These are phyloP conservation scores for Candida pseudoglaebosa DNA, from an alignment of 805 yeast genomes.

Conservation along the genomic window DNA sequence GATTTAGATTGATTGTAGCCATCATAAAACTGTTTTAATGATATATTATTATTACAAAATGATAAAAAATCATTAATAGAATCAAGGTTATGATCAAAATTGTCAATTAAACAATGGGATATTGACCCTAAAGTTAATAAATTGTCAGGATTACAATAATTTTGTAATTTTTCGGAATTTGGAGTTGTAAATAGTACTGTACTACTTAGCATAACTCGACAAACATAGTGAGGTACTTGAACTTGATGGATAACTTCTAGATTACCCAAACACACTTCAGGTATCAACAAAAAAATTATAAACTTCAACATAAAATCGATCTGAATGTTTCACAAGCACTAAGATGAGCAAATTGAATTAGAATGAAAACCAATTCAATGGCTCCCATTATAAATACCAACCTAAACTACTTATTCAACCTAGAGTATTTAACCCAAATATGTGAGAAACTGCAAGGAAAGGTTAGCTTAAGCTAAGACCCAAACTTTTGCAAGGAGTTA, in stretches of 20 bases:
- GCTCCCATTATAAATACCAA: too few species aligned
- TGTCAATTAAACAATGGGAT: conserved; percentile 27
- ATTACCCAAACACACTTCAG: not conserved
- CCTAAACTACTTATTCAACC: too few species aligned
- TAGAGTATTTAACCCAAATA: too few species aligned
- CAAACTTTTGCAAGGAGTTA: too few species aligned
- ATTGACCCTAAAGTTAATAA: conserved; percentile 39
- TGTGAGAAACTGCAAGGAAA: too few species aligned
- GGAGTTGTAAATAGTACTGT: conserved; percentile 3
- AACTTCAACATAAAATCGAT: not conserved
- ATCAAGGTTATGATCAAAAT: conserved; percentile 11
- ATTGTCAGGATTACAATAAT: conserved; percentile 27
- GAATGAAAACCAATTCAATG: too few species aligned
- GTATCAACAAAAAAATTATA: not conserved
- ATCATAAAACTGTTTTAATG: conserved; percentile 21
- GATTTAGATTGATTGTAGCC: conserved; percentile 41
- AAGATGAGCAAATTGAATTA: too few species aligned
- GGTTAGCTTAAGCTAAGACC: too few species aligned
- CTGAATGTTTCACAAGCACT: too few species aligned
- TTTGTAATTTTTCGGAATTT: not conserved
- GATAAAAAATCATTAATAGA: conserved; percentile 19
- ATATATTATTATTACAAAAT: conserved; percentile 17
- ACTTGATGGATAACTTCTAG: not conserved
- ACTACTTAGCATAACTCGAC: conserved; percentile 2
- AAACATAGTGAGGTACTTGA: not conserved